Base-by-base conservation (phyloP, 371 early-diverging fungal genomes). In the Actinomortierella wolfii region DNA sequence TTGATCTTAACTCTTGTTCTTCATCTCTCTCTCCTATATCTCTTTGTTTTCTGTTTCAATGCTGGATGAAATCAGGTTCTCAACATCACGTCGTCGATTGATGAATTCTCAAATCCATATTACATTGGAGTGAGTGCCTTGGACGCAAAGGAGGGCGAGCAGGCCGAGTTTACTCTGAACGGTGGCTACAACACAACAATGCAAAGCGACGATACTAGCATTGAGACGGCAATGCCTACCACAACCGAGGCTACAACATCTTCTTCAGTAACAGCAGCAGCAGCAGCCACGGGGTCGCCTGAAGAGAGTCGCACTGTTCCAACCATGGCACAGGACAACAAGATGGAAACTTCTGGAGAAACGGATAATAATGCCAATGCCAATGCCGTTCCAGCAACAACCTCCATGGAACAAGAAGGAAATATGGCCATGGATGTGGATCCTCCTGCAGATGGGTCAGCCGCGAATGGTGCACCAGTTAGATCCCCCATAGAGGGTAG, bases 51-150 rank as follows among this genome's bases (percentile, higher is more conserved):
- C 44, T 43, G 29, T 26, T 46, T 52, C 26, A 26, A 4, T 39
- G 14, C 55, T 29, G 29, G 21, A 3, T 26, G 13, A 43, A 29
- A 47, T 6, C 23, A 74, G 74, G 74, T 74, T 13, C 28, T 74
- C 44, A 67, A 60, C 61, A 68, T 74, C 17, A 74, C 74, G 6
- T 74, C 74, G 15, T 68, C 74, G 9, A 57, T 68, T 39, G 55
- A 54, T 39, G 61, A 74, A 43, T 74, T 74, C 54, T 67, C 74
- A 17, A 65, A 71, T 51, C 68, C 68, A n/a, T 60, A 59, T 0
- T 64, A 67, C 48, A 67, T 46, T 25, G 68, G 68, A 40, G 57
- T 56, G 23, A 74, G 68, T 43, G 74, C 67, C 15, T 41, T 68
- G 51, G 74, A 71, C 43, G 47, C 21, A 9, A 24, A 21, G 24